phyloP scores from a whole-genome alignment of 805 yeast species.

The Priceomyces medius region DNA sequence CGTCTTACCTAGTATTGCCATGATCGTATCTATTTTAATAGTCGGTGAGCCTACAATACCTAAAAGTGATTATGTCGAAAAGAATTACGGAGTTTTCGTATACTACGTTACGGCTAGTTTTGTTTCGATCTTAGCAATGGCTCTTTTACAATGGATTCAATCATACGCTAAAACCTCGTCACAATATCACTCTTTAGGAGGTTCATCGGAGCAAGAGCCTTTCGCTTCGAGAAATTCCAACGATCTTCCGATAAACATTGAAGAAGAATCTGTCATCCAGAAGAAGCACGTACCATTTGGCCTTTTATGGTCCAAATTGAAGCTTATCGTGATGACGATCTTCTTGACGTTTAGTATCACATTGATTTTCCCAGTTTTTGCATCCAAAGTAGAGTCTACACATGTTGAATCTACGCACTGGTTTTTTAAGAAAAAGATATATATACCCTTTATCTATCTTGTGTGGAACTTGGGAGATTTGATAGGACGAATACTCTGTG shows the following conservation, averaged over 20 bases:
- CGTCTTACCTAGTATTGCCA: slow-evolving; percentile 78
- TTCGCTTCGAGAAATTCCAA: slow-evolving; percentile 8
- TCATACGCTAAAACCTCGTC: slow-evolving; percentile 20
- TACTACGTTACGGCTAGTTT: slow-evolving; percentile 55
- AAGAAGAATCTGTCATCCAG: slow-evolving; percentile 17
- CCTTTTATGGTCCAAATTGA: slow-evolving; percentile 60
- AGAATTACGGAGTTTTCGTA: slow-evolving; percentile 40
- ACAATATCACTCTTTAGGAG: slow-evolving; percentile 18
- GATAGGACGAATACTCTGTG: slow-evolving; percentile 70
- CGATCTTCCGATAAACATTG: slow-evolving; percentile 6
- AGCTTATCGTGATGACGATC: slow-evolving; percentile 64
- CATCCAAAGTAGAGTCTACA: slow-evolving; percentile 61
- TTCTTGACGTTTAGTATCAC: slow-evolving; percentile 74
- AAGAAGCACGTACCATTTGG: slow-evolving; percentile 55
- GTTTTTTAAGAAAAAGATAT: slow-evolving; percentile 49
- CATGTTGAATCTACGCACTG: slow-evolving; percentile 27
- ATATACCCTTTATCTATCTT: slow-evolving; percentile 73
- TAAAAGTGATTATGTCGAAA: slow-evolving; percentile 25
- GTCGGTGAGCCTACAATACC: slow-evolving; percentile 30
- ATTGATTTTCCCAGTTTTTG: slow-evolving; percentile 85
- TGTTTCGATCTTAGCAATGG: slow-evolving; percentile 43
- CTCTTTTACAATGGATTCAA: slow-evolving; percentile 36
- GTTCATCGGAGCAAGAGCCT: slow-evolving; percentile 12
- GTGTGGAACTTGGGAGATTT: slow-evolving; percentile 92
- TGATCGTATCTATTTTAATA: slow-evolving; percentile 52